Conservation (phyloP, 495 filamentous ascomycete genomes). For the Clavariopsis aquatica region DNA sequence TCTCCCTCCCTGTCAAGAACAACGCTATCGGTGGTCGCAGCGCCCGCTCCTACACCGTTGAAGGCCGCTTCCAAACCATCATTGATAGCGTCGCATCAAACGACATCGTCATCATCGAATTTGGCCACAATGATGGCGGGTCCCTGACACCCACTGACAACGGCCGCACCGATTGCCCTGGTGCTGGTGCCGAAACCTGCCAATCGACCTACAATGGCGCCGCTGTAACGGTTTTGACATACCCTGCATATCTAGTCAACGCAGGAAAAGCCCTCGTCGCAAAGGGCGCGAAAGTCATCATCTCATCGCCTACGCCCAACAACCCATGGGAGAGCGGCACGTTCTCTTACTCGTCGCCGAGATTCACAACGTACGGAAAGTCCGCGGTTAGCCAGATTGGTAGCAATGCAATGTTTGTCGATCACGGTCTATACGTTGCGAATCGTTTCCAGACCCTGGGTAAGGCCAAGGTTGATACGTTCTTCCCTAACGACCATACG, state of each 20-base stretch:
- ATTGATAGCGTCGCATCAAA: constrained; percentile 50
- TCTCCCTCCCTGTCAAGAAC: constrained; percentile 56
- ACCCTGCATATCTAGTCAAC: constrained; percentile 58
- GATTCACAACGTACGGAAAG: constrained; percentile 62
- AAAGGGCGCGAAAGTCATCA: constrained; percentile 65
- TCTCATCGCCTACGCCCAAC: constrained; percentile 63
- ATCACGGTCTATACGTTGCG: constrained; percentile 61
- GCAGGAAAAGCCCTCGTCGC: constrained; percentile 54
- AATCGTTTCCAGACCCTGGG: constrained; percentile 55
- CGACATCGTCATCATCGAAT: constrained; percentile 64
- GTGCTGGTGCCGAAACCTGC: constrained; percentile 58
- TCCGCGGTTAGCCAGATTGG: constrained; percentile 50
- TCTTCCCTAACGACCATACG: constrained; percentile 65
- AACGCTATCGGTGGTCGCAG: constrained; percentile 61
- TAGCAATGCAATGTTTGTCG: constrained; percentile 55
- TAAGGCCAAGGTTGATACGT: constrained; percentile 49
- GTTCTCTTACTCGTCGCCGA: constrained; percentile 47
- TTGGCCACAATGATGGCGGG: constrained; percentile 68
- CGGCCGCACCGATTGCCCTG: constrained; percentile 60
- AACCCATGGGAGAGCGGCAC: constrained; percentile 61
- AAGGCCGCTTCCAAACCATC: constrained; percentile 60
- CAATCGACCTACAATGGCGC: constrained; percentile 52
- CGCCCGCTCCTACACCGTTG: constrained; percentile 61
- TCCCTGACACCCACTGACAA: constrained; percentile 58
- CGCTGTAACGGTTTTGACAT: constrained; percentile 59